These are phyloP conservation scores for Shiraia sp. DNA, from an alignment of 2,329 filamentous ascomycete genomes.

Conservation along the genomic window DNA sequence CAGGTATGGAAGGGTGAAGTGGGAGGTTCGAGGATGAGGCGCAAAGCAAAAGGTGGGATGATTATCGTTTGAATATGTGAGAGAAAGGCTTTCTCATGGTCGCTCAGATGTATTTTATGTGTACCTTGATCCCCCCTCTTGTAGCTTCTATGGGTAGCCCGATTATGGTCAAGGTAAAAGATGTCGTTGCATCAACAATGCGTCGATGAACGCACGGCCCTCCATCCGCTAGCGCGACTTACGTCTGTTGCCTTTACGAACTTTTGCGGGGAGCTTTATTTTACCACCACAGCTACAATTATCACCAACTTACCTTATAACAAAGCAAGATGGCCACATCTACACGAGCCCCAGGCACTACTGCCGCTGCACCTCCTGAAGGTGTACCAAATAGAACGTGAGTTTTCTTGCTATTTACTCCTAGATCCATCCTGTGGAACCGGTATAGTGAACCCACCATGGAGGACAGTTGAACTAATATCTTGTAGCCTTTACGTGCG, in stretches of 20 bases:
- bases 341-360: conserved; percentile 28
- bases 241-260: conserved; percentile 20
- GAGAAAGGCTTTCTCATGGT: conserved; percentile 1
- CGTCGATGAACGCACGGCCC: conserved; percentile 23
- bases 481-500: conserved; percentile 76
- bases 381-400: conserved; percentile 40
- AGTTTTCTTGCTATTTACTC: no score
- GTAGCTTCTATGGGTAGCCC: background rate
- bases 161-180: conserved; percentile 6
- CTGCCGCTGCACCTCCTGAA: conserved; percentile 16
- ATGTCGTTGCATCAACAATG: conserved; percentile 5
- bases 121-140: background rate
- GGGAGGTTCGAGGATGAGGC: conserved; percentile 6
- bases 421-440: no score
- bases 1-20: background rate
- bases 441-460: background rate
- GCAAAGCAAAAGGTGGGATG: background rate
- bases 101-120: background rate
- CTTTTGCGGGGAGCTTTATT: conserved; percentile 33
- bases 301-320: conserved; percentile 4
- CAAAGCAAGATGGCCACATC: conserved; percentile 33
- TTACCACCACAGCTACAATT: conserved; percentile 13
- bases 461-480: conserved; percentile 14
- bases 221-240: no score
- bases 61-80: background rate